Percentiles rank a stretch among this genome's conserved stretches.
Conservation (phyloP, 495 filamentous ascomycete species). For the Xylaria castorea region DNA sequence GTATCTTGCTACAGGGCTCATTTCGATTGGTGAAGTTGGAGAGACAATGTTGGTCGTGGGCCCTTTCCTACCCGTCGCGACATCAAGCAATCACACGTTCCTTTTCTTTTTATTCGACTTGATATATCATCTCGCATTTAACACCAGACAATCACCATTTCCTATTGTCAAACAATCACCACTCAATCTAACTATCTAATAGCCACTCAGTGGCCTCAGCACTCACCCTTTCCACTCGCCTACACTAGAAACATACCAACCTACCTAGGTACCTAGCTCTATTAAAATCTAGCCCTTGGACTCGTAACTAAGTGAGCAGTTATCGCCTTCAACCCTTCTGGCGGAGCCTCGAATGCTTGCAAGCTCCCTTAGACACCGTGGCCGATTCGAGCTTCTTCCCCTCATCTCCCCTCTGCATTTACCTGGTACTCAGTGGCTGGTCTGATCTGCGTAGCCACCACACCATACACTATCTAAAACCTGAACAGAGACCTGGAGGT, state of each 20-base stretch:
- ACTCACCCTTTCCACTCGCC: background rate
- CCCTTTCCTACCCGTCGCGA: constrained; percentile 19
- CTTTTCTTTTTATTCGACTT: constrained; percentile 15
- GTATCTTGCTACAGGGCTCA: background rate
- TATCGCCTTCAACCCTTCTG: background rate
- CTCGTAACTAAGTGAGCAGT: constrained; percentile 1
- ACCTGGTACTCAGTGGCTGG: background rate
- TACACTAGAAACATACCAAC: background rate
- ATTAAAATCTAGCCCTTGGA: background rate
- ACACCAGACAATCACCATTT: constrained; percentile 10
- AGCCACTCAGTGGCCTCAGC: background rate
- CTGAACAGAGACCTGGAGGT: background rate
- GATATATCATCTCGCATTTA: background rate
- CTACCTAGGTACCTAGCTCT: constrained; percentile 4
- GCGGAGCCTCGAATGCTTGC: background rate
- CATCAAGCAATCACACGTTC: constrained; percentile 17
- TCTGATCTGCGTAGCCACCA: background rate
- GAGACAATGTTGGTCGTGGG: background rate
- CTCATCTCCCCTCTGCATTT: background rate
- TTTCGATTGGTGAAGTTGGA: constrained; percentile 19
- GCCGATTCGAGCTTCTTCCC: background rate
- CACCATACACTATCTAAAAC: background rate
- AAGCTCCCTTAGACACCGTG: background rate
- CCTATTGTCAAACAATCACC: constrained; percentile 9
- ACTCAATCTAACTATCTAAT: background rate